Conservation (phyloP, 2,329 filamentous ascomycete genomes). For the Huntiella savannae region DNA sequence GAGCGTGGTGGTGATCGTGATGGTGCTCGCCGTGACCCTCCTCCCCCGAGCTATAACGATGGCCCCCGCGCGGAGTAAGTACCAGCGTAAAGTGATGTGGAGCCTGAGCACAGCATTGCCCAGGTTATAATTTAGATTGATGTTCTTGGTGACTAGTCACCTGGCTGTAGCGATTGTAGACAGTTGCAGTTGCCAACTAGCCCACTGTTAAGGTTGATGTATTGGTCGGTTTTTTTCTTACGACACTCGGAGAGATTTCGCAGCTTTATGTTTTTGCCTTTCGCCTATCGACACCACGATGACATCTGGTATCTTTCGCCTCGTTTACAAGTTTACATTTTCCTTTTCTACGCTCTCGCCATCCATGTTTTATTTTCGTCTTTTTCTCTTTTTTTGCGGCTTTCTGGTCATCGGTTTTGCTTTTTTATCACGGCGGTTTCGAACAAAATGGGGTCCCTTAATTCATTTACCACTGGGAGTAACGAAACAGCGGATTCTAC, state of each 20-base stretch:
- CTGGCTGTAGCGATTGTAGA: slow-evolving; percentile 2
- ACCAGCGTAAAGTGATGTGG: slow-evolving; percentile 18
- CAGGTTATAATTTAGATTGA: not conserved
- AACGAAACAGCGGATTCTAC: slow-evolving; percentile 3
- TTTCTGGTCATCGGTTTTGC: slow-evolving; percentile 6
- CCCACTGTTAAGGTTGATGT: too few relatives aligned
- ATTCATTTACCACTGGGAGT: slow-evolving; percentile 1
- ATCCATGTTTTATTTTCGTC: slow-evolving; percentile 1
- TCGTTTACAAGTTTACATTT: not conserved
- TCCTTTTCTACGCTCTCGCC: slow-evolving; percentile 1
- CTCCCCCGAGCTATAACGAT: slow-evolving; percentile 23
- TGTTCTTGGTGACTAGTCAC: slow-evolving; percentile 8
- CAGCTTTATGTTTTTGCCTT: too few relatives aligned
- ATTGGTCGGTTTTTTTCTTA: too few relatives aligned
- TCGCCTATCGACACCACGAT: not conserved
- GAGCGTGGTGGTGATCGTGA: slow-evolving; percentile 27
- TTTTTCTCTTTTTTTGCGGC: slow-evolving; percentile 2
- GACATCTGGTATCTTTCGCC: slow-evolving; percentile 1
- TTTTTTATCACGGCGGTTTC: slow-evolving; percentile 10
- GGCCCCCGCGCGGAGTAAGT: slow-evolving; percentile 22
- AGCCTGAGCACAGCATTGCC: slow-evolving; percentile 16
- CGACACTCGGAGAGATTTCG: too few relatives aligned
- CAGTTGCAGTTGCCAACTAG: too few relatives aligned
- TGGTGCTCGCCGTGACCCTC: slow-evolving; percentile 22
- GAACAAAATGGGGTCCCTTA: slow-evolving; percentile 8